phyloP scores from a whole-genome alignment of 345 rosid genomes.

The Brassica nigra region DNA sequence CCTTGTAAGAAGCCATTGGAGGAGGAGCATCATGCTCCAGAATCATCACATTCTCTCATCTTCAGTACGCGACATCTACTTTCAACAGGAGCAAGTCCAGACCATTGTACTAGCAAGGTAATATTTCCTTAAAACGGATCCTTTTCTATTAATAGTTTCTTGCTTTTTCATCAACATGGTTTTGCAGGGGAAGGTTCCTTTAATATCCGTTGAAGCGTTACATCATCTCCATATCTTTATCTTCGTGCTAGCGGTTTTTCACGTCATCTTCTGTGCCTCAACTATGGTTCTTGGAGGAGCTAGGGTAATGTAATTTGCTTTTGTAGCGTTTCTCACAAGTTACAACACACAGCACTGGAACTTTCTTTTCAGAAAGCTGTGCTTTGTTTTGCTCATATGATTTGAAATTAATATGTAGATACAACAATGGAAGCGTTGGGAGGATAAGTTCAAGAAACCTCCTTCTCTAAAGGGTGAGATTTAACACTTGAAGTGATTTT shows the following conservation, averaged over 20 bases:
- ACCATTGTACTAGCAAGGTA: slow-evolving; percentile 49
- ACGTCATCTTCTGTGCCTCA: slow-evolving; percentile 69
- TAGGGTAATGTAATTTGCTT: slow-evolving; percentile 50
- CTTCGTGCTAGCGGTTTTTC: slow-evolving; percentile 83
- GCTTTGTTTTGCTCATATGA: background rate
- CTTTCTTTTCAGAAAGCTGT: background rate
- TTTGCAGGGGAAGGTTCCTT: slow-evolving; percentile 63
- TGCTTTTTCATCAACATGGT: background rate
- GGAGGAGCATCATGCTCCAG: slow-evolving; percentile 32
- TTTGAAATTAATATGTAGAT: slow-evolving; percentile 47
- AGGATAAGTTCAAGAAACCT: slow-evolving; percentile 41
- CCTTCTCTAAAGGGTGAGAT: slow-evolving; percentile 38
- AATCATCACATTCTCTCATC: slow-evolving; percentile 30
- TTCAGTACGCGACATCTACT: slow-evolving; percentile 47
- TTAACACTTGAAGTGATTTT: background rate
- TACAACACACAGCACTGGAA: background rate
- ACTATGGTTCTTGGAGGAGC: slow-evolving; percentile 82
- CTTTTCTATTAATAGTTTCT: background rate
- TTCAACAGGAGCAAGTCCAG: slow-evolving; percentile 35
- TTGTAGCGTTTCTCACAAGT: background rate
- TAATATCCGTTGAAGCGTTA: slow-evolving; percentile 72
- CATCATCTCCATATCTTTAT: slow-evolving; percentile 89
- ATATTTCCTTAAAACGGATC: background rate
- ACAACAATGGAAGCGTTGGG: slow-evolving; percentile 83
- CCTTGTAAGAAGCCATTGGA: slow-evolving; percentile 62